Evolutionary conservation across 2,329 filamentous ascomycete species (phyloP).

Genomic region (Ophiostoma ulmi): DNA sequence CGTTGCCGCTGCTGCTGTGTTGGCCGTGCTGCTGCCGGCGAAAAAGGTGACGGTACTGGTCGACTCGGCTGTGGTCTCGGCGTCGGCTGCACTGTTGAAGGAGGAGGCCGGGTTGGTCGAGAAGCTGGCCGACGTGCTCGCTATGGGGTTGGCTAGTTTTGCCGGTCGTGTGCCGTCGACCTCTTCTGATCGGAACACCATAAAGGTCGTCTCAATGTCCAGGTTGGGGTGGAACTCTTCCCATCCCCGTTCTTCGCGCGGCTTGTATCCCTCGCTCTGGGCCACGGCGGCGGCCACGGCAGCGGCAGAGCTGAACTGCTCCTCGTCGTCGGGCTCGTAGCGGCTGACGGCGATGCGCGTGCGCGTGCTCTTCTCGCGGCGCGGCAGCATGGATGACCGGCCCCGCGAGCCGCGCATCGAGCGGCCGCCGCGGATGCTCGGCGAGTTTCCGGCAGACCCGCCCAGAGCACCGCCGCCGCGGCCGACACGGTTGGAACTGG

Average conservation of each 20-base stretch:
- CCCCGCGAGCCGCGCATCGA: constrained; percentile 27
- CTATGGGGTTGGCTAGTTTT: background rate
- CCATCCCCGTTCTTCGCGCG: constrained; percentile 92
- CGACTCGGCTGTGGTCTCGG: background rate
- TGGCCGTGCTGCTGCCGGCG: background rate
- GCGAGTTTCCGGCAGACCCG: constrained; percentile 35
- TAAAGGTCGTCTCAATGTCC: constrained; percentile 76
- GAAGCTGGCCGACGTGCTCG: background rate
- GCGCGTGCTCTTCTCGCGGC: constrained; percentile 54
- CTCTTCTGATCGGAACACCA: constrained; percentile 74
- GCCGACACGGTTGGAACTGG: constrained; percentile 33
- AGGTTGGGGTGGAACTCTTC: constrained; percentile 96
- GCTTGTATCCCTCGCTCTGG: constrained; percentile 94
- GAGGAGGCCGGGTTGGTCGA: background rate
- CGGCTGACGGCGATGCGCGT: constrained; percentile 49
- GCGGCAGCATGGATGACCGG: constrained; percentile 44
- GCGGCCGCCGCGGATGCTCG: constrained; percentile 44
- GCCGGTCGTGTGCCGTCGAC: constrained; percentile 61
- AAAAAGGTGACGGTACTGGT: background rate
- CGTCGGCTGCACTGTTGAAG: background rate
- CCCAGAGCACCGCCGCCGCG: constrained; percentile 45
- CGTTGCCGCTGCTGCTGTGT: constrained; percentile 30
- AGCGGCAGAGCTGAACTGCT: constrained; percentile 80
- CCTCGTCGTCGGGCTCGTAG: constrained; percentile 49
- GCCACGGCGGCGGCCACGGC: constrained; percentile 82